A percentile compares a stretch with the other conserved stretches of the same genome.
phyloP scores from a whole-genome alignment of 1,139 yeast genomes.

The Blastobotrys petasosporus region DNA sequence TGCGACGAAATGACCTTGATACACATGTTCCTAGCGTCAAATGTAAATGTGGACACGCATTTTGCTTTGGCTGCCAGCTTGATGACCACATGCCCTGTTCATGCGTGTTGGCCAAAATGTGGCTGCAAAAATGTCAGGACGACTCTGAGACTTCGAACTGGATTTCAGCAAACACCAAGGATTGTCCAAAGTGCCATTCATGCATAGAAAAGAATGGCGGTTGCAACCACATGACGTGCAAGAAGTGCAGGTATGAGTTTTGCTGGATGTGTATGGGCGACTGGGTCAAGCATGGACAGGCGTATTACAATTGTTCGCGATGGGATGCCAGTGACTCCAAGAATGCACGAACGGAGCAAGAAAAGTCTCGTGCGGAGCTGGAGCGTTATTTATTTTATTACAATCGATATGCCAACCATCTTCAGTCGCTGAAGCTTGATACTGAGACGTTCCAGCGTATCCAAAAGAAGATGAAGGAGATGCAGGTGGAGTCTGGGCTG shows the following conservation, averaged over 20 bases:
- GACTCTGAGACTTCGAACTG: slow-evolving; percentile 88
- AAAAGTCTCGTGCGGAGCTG: slow-evolving; percentile 39
- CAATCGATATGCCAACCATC: slow-evolving; percentile 70
- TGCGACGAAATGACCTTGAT: slow-evolving; percentile 35
- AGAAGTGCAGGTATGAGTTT: slow-evolving; percentile 69
- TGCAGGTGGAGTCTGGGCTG: slow-evolving; percentile 59
- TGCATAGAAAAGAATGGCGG: slow-evolving; percentile 82
- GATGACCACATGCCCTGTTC: slow-evolving; percentile 76
- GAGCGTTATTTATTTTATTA: slow-evolving; percentile 73
- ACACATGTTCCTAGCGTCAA: slow-evolving; percentile 55
- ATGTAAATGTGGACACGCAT: slow-evolving; percentile 62
- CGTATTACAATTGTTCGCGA: slow-evolving; percentile 62
- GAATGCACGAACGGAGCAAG: slow-evolving; percentile 32
- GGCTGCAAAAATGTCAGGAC: slow-evolving; percentile 78
- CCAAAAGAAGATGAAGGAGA: slow-evolving; percentile 55
- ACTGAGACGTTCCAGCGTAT: slow-evolving; percentile 54
- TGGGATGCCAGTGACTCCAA: slow-evolving; percentile 43
- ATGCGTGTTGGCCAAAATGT: slow-evolving; percentile 58
- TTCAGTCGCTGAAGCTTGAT: slow-evolving; percentile 72
- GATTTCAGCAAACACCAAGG: slow-evolving; percentile 83
- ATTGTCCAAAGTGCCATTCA: slow-evolving; percentile 64
- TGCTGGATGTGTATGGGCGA: slow-evolving; percentile 88
- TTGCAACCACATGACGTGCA: slow-evolving; percentile 92
- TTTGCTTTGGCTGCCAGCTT: slow-evolving; percentile 71
- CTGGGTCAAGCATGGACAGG: slow-evolving; percentile 69